Evolutionary conservation across 2,329 filamentous ascomycete genomes (phyloP).

Genomic region (Paraphaeosphaeria sporulosa): DNA sequence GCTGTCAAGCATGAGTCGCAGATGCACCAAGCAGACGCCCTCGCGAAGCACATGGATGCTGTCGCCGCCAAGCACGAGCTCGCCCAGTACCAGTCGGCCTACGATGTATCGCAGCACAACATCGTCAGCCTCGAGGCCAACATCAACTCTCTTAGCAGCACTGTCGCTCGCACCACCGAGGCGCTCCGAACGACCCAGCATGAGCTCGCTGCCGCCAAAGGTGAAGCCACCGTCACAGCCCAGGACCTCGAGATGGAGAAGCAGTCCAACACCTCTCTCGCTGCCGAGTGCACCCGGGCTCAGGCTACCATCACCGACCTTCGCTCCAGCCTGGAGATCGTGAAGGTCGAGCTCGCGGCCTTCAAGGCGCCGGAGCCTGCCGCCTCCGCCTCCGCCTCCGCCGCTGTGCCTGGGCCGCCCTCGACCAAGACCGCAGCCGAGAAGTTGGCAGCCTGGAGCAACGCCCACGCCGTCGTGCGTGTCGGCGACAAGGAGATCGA

Average conservation of each 20-base stretch:
- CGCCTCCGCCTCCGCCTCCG: background rate
- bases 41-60: background rate
- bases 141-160: background rate
- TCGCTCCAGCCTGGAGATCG: background rate
- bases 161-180: background rate
- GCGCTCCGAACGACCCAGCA: background rate
- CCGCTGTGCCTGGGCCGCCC: too few species aligned
- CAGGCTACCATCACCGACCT: background rate
- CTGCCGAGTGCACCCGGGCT: background rate
- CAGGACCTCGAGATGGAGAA: slow-evolving; percentile 1
- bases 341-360: slow-evolving; percentile 1
- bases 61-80: background rate
- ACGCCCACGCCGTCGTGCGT: background rate
- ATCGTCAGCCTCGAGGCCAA: background rate
- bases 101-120: background rate
- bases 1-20: background rate
- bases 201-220: background rate
- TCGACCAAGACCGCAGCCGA: background rate
- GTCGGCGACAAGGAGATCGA: background rate
- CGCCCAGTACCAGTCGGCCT: background rate
- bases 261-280: background rate
- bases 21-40: background rate
- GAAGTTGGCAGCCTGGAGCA: background rate
- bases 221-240: background rate
- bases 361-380: background rate